phyloP scores from a whole-genome alignment of 2,329 filamentous ascomycete genomes.

The Stromatinia cepivora region DNA sequence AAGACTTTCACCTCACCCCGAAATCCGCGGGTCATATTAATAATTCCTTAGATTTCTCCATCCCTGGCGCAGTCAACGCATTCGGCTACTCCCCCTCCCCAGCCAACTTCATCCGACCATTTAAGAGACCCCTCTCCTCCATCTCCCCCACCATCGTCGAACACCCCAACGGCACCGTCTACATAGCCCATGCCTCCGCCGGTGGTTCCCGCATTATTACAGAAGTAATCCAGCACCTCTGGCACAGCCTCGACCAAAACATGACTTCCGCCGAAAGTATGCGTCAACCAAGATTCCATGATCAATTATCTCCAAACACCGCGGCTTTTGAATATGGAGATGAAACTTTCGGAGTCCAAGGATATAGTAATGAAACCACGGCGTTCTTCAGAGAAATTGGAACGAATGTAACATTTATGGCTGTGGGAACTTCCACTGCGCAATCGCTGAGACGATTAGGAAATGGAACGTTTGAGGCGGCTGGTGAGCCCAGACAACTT shows the following conservation, averaged over 20 bases:
- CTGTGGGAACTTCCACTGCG: constrained; percentile 55
- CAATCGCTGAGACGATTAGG: constrained; percentile 62
- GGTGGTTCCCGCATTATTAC: constrained; percentile 69
- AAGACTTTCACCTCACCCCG: constrained; percentile 43
- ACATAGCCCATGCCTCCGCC: constrained; percentile 61
- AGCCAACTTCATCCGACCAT: constrained; percentile 64
- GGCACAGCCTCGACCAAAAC: constrained; percentile 59
- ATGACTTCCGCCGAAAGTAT: constrained; percentile 56
- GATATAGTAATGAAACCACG: constrained; percentile 60
- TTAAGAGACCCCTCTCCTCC: constrained; percentile 64
- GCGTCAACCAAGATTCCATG: constrained; percentile 59
- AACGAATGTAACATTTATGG: constrained; percentile 62
- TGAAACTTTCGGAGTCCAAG: constrained; percentile 39
- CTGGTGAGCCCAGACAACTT: constrained; percentile 71
- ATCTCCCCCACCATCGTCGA: constrained; percentile 66
- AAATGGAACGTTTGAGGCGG: constrained; percentile 72
- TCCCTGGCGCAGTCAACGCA: constrained; percentile 61
- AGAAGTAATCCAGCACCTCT: constrained; percentile 62
- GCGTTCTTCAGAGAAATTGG: constrained; percentile 57
- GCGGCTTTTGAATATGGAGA: constrained; percentile 56
- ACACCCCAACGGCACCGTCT: constrained; percentile 55
- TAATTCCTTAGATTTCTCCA: constrained; percentile 58
- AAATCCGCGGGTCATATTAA: not conserved
- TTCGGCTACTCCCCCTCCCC: constrained; percentile 65
- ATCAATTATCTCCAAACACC: constrained; percentile 60